Base-by-base conservation (phyloP, 129 eudicot genomes). In the Flaveria bidentis region DNA sequence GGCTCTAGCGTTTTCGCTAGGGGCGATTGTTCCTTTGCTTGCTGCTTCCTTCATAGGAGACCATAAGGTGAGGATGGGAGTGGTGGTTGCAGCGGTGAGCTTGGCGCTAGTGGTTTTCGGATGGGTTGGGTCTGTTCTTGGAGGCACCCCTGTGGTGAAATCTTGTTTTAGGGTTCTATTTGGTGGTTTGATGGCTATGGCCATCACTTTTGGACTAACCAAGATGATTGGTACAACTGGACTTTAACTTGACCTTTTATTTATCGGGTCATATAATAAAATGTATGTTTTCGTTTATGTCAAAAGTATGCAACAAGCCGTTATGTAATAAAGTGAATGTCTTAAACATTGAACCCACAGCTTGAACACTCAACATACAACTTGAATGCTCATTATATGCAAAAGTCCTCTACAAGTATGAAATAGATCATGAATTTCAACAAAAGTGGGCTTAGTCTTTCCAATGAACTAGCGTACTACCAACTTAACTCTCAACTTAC, bases 21-120 rank as follows among this genome's bases (percentile, higher is more conserved):
- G 90, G 9, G 87, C 86, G 1, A 17, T 78, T 5, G 83, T 86
- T 18, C 90, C 90, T 15, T 65, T 86, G 6, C 87, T 86, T 20
- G 88, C 82, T 4, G 88, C 86, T 51, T 82, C 84, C 12, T 86
- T 86, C 42, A 72, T 86, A 11, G 63, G 44, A 2, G 74, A 86
- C 30, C 72, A 78, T 56, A 71, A 63, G 72, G 85, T 81, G 71
- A 77, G 90, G 84, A 9, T 76, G 47, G 85, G 85, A 0, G 79
- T 70, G 72, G 87, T 86, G 78, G 73, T 76, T 8, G 85, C 73
- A 12, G 82, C 85, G 1, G 82, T 82, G 20, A 76, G 80, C 25
- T 46, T 76, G 20, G 75, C 82, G 26, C 73, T 82, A 4, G 70
- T 76, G 41, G 45, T 51, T 55, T 82, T 82, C 49, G 85, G 81